A percentile compares a stretch with the other conserved stretches of the same genome.
These are phyloP conservation scores for Stachybotrys chartarum DNA, from an alignment of 2,329 filamentous ascomycete species.

Conservation along the genomic window DNA sequence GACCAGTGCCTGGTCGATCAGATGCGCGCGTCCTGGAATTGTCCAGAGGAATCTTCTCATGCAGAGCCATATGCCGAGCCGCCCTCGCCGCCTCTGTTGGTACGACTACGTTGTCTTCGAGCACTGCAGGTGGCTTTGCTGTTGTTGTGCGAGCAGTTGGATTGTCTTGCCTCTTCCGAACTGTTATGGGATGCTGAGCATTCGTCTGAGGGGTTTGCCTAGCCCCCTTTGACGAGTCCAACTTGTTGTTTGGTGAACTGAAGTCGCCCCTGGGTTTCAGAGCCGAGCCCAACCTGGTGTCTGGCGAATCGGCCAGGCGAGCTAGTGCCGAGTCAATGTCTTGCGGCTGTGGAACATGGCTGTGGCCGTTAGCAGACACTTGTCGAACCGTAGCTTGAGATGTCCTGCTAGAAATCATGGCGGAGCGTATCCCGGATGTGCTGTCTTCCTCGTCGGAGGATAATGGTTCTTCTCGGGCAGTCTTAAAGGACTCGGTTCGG, in stretches of 20 bases:
- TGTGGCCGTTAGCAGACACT: conserved; percentile 15
- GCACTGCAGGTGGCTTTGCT: conserved; percentile 15
- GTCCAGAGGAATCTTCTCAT: conserved; percentile 29
- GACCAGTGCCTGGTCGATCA: conserved; percentile 4
- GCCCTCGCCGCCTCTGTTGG: conserved; percentile 47
- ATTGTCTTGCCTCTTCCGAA: not conserved
- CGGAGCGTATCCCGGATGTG: conserved; percentile 31
- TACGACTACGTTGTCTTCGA: conserved; percentile 39
- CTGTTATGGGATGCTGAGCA: not conserved
- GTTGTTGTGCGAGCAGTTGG: conserved; percentile 21
- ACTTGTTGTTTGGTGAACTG: conserved; percentile 38
- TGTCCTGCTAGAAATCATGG: conserved; percentile 29
- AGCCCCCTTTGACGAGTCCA: not conserved
- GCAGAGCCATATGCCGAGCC: conserved; percentile 38
- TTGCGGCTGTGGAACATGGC: conserved; percentile 16
- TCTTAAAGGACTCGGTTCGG: conserved; percentile 64
- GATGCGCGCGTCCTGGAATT: conserved; percentile 24
- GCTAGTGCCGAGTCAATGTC: conserved; percentile 35
- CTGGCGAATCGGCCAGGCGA: conserved; percentile 31
- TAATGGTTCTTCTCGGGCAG: conserved; percentile 57
- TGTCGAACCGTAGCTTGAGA: conserved; percentile 39
- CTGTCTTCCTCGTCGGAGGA: conserved; percentile 51
- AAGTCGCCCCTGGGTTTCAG: conserved; percentile 53
- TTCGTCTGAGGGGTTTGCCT: not conserved
- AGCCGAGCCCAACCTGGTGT: conserved; percentile 25